Conservation (phyloP, 2,329 filamentous ascomycete genomes). For the Beauveria sp. region DNA sequence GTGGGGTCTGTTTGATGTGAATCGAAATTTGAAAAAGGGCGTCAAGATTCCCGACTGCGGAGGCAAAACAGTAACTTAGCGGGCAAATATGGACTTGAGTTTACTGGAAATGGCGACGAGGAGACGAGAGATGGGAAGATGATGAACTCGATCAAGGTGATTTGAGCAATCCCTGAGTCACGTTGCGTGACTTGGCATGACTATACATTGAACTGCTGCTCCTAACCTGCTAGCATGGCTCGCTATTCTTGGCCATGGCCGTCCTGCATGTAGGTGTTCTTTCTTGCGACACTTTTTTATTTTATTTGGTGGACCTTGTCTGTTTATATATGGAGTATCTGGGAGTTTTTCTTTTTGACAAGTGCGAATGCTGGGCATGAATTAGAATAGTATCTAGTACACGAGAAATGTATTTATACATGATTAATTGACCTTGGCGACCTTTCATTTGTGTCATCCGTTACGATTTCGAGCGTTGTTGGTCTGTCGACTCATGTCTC, state of each 20-base stretch:
- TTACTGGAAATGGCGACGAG: not conserved
- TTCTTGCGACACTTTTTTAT: not conserved
- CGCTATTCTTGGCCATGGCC: not conserved
- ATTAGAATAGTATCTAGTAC: slow-evolving; percentile 9
- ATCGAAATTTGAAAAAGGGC: slow-evolving; percentile 75
- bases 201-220: not conserved
- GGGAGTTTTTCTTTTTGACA: not conserved
- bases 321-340: not conserved
- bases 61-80: slow-evolving; percentile 53
- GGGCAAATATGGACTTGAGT: too few relatives aligned
- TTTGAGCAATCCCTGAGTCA: not conserved
- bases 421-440: not conserved
- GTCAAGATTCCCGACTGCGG: slow-evolving; percentile 82
- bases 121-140: not conserved
- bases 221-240: not conserved
- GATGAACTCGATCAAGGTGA: not conserved
- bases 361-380: not conserved
- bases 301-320: not conserved
- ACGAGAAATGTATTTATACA: slow-evolving; percentile 7
- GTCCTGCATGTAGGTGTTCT: too few relatives aligned
- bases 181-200: not conserved
- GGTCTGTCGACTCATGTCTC: too few relatives aligned
- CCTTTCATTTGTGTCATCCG: too few relatives aligned
- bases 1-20: slow-evolving; percentile 85
- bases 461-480: too few relatives aligned